phyloP scores from a whole-genome alignment of 1,139 yeast species.

The Kurtzmaniella quercitrusa region DNA sequence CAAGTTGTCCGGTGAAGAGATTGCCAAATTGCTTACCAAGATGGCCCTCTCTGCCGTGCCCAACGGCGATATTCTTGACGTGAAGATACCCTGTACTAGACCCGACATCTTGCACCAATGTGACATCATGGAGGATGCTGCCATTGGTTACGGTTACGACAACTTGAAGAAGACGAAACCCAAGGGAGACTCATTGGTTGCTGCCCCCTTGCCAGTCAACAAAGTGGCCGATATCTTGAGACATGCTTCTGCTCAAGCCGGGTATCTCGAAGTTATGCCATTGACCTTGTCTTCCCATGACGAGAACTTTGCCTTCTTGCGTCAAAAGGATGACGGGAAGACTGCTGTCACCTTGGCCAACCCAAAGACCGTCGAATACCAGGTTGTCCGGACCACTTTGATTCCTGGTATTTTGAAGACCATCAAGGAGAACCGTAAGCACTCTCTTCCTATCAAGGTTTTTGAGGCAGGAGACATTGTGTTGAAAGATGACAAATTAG shows the following conservation, averaged over 20 bases:
- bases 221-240: slow-evolving; percentile 89
- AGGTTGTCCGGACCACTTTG: slow-evolving; percentile 93
- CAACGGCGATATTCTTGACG: slow-evolving; percentile 56
- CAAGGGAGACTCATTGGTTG: slow-evolving; percentile 72
- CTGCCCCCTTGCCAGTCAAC: slow-evolving; percentile 86
- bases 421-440: slow-evolving; percentile 92
- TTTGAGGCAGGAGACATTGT: slow-evolving; percentile 96
- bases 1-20: slow-evolving; percentile 62
- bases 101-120: slow-evolving; percentile 96
- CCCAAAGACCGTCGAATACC: slow-evolving; percentile 95
- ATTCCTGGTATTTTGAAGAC: slow-evolving; percentile 95
- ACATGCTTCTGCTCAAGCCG: slow-evolving; percentile 87
- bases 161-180: slow-evolving; percentile 82
- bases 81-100: slow-evolving; percentile 85
- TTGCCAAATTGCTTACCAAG: slow-evolving; percentile 62
- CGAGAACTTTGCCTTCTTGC: slow-evolving; percentile 87
- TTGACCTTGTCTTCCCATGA: slow-evolving; percentile 93
- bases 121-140: slow-evolving; percentile 98
- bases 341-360: slow-evolving; percentile 87
- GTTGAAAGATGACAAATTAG: slow-evolving; percentile 71
- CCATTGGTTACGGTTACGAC: slow-evolving; percentile 93
- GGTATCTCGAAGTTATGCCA: slow-evolving; percentile 95
- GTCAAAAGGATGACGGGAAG: slow-evolving; percentile 67
- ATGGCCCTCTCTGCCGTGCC: slow-evolving; percentile 71
- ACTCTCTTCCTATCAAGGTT: slow-evolving; percentile 88